Base-by-base conservation (phyloP, 2,329 filamentous ascomycete species). In the Salinomyces thailandicus region DNA sequence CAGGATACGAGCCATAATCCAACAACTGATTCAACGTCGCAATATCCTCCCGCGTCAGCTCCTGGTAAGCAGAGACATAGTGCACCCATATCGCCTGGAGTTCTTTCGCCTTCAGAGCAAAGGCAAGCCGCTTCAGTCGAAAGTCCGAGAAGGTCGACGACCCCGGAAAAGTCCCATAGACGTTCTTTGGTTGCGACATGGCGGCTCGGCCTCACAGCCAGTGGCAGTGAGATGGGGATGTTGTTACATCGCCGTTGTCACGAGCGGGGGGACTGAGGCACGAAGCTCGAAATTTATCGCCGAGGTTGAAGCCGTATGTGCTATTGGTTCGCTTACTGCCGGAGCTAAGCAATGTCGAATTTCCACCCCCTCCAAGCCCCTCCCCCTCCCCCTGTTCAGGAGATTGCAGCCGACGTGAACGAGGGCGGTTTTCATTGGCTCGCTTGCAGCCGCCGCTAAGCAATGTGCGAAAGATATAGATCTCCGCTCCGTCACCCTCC, bases 1-100 rank as follows among this genome's bases (percentile, higher is more conserved):
- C 64, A 49, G 60, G 75, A 59, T 61, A 61, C 24, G 68, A 71
- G 33, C 74, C 75, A 51, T 80, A 78, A 35, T 68, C 67, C 33
- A 81, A 63, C 18, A 81, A 61, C 52, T 77, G 73, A 49, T 75
- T 65, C 35, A 81, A 57, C 2, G 69, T 63, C 24, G 62, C 59
- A 37, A 67, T 61, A 47, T 77, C 65, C 20, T 64, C 58, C 7
- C 62, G 57, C 38, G 45, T 45, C 32, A 69, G 50, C 35, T 55
- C 51, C 39, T 55, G 46, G 41, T 66, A 45, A 2, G 66, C 65
- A 33, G 68, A 62, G 43, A 70, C 60, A 53, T 67, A 69, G 50
- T 71, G 67, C 38, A 69, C 54, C 65, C 66, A 70, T 17, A 70
- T 56, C n/a, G 66, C 66, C 46, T 64, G 60, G 34, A 69, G 61